Base-by-base conservation (phyloP, 441 rosid species). In the Viola pubescens region DNA sequence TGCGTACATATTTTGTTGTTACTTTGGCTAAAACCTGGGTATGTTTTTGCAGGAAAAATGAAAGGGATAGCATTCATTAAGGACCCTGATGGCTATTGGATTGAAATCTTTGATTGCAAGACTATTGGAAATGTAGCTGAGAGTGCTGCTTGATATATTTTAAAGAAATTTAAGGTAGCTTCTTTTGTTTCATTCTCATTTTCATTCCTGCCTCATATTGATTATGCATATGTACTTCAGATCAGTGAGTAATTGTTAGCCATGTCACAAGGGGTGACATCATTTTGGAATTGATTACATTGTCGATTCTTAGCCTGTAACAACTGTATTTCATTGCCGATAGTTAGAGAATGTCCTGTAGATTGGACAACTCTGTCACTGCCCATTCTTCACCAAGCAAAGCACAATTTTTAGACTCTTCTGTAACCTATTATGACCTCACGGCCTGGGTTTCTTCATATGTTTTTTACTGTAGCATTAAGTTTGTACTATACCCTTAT, bases 61-160 rank as follows among this genome's bases (percentile, higher is more conserved):
- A 90, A 87, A 75, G 86, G 82, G 34, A 48, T 88, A 65, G 98
- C 98, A 37, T 91, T 91, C 74, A 88, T 91, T 49, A 91, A 85
- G 86, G 96, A 91, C 80, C 96, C 98, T 52, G 98, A 91, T 81
- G 94, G 94, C 71, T 88, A 91, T 68, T 91, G 95, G 95, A 86
- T 91, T 45, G 96, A 91, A 78, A 88, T 91, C 77, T 88, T 89
- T 61, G 96, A 91, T 62, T 84, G 82, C 69, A 79, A 79, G 58
- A 80, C 67, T 44, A 82, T 85, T 19, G 80, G 79, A 37, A 73
- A 63, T 45, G 40, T 63, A 9, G 1, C 79, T 5, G 68, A 13
- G 48, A 2, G 14, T 56, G 77, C 72, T 63, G 75, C 81, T 65
- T 88, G 82, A 88, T 16, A 59, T 54, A 11, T 8, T 46, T 8